Evolutionary conservation across 495 filamentous ascomycete species (phyloP), one percentile per base, ranked within the genome.

Genomic region (Aspergillus sclerotiicarbonarius): DNA sequence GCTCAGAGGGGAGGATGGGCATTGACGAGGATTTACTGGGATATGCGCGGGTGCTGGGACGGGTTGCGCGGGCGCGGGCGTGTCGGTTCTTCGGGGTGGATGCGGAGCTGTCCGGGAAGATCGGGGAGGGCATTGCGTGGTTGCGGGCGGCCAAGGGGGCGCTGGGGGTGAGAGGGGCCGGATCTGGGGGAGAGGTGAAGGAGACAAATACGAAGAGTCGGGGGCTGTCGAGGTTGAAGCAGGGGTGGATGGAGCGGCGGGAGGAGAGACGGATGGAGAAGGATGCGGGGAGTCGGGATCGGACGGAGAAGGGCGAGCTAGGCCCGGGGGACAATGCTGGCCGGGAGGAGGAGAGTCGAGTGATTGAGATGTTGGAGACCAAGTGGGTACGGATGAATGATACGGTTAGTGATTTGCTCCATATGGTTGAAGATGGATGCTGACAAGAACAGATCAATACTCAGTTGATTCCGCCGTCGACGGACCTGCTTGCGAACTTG

Each of bases 321-420:
- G 82, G 85, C 47, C 90, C 92, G 81, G 92, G 93, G 0, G 77
- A 87, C 48, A 91, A 96, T 74, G 94, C 88, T 0, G 94, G 94
- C 0, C 83, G 80, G 59, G 69, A 88, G 18, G 94, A 97, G 66
- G 94, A 98, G 72, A 82, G 80, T n/a, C 77, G 90, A 48, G 89
- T 96, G 1, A 78, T 96, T 58, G 87, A 92, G 61, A 90, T 90
- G 85, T 70, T 98, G 53, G 87, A 96, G 67, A 79, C 77, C 48
- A 96, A 96, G 69, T 98, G 94, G 94, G 82, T 80, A 31, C 91
- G 91, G 73, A 84, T 90, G 75, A 98, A 98, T 70, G 91, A 96
- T 74, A 95, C 89, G 13, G 90, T 96, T 68, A 75, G 87, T 25
- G 25, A 25, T 25, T 25, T 25, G 25, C 53, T 45, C 13, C 57